Evolutionary conservation across 2,329 filamentous ascomycete species (phyloP).

Genomic region (Ophiostoma australiae): DNA sequence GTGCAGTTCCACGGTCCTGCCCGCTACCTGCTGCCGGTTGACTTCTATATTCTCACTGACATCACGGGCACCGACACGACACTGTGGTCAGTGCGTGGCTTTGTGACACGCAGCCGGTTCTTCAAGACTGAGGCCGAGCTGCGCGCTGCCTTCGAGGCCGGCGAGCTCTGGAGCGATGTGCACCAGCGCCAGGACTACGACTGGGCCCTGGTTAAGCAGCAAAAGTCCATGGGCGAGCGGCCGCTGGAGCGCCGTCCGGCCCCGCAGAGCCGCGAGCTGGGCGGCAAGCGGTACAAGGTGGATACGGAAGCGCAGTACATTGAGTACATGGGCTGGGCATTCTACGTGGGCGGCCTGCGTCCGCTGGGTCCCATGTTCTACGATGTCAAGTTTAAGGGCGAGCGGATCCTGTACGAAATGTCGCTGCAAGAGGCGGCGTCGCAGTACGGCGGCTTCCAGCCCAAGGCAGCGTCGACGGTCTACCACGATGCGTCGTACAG

Average conservation of each 20-base stretch:
- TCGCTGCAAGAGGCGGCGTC: conserved; percentile 52
- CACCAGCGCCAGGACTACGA: conserved; percentile 34
- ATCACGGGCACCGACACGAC: conserved; percentile 41
- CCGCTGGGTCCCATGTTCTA: conserved; percentile 44
- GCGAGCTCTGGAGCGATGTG: conserved; percentile 36
- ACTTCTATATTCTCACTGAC: conserved; percentile 44
- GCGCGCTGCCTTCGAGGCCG: conserved; percentile 37
- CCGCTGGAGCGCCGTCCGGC: conserved; percentile 36
- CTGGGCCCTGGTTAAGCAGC: conserved; percentile 37
- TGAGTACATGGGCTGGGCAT: conserved; percentile 50
- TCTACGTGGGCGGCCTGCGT: conserved; percentile 45
- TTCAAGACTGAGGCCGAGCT: conserved; percentile 36
- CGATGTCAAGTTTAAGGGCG: conserved; percentile 51
- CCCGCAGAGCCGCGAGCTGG: conserved; percentile 37
- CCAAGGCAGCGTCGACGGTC: conserved; percentile 41
- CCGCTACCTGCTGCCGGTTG: conserved; percentile 40
- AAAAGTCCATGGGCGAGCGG: conserved; percentile 31
- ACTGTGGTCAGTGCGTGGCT: conserved; percentile 40
- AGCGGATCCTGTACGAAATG: conserved; percentile 52
- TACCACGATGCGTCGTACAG: conserved; percentile 48
- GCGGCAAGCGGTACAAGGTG: conserved; percentile 41
- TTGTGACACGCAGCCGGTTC: conserved; percentile 41
- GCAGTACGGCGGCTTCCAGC: conserved; percentile 48
- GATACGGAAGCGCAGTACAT: conserved; percentile 45
- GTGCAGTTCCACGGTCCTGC: conserved; percentile 40